These are phyloP conservation scores for Rhamnella rubrinervis DNA, from an alignment of 331 rosid genomes.

Conservation along the genomic window DNA sequence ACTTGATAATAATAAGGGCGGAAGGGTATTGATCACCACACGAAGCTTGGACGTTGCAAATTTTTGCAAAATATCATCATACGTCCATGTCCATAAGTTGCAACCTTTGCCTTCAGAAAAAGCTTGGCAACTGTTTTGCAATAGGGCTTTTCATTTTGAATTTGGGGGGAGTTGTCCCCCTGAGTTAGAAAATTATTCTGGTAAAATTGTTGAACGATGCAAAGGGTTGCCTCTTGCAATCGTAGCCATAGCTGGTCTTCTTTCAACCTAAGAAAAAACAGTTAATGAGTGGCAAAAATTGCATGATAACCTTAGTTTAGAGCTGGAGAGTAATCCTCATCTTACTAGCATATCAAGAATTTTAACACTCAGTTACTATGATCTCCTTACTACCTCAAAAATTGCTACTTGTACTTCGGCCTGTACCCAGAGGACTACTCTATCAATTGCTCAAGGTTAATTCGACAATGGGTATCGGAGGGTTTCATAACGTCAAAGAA, in stretches of 20 bases:
- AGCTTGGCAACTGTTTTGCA: constrained; percentile 2
- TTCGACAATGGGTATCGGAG: constrained; percentile 19
- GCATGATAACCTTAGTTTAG: not conserved
- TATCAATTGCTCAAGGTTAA: not conserved
- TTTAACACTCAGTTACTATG: constrained; percentile 2
- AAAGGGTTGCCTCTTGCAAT: not conserved
- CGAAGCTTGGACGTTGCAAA: too few species aligned
- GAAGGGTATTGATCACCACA: too few species aligned
- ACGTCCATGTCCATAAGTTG: not conserved
- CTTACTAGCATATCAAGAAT: not conserved
- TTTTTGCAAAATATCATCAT: not conserved
- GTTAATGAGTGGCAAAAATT: not conserved
- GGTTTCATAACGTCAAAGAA: too few species aligned
- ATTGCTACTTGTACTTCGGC: not conserved
- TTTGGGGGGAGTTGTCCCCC: not conserved
- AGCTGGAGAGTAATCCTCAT: not conserved
- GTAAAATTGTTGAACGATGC: not conserved
- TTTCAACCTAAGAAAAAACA: not conserved
- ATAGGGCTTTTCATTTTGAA: not conserved
- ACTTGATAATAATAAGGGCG: too few species aligned
- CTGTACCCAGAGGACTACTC: constrained; percentile 15
- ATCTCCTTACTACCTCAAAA: constrained; percentile 21
- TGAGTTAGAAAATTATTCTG: not conserved
- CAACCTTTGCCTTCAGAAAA: not conserved
- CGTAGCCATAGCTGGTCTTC: not conserved